phyloP scores from a whole-genome alignment of 139 green algal species.

The Eudorina sp. region DNA sequence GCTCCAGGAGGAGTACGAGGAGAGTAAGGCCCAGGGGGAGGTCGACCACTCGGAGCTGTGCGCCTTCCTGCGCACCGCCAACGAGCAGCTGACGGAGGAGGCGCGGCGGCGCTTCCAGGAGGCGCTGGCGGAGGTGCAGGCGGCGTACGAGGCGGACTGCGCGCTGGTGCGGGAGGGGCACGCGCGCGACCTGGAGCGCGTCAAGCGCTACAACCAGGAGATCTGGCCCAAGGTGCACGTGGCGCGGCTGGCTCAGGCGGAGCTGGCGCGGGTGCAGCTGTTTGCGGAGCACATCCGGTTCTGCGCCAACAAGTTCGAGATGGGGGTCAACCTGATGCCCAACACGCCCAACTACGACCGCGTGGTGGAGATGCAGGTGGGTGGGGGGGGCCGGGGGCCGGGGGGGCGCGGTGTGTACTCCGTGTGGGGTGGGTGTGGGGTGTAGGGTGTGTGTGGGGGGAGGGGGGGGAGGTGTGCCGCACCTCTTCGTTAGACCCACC shows the following conservation, averaged over 20 bases:
- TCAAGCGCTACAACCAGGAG: constrained; percentile 45
- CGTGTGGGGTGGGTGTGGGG: too few species aligned
- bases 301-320: constrained; percentile 69
- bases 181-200: constrained; percentile 18
- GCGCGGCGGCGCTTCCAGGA: constrained; percentile 51
- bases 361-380: constrained; percentile 79
- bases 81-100: constrained; percentile 56
- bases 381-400: too few species aligned
- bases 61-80: constrained; percentile 51
- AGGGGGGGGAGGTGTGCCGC: too few species aligned
- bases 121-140: constrained; percentile 44
- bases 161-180: constrained; percentile 33
- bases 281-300: constrained; percentile 75
- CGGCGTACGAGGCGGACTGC: constrained; percentile 45
- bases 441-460: too few species aligned
- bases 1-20: constrained; percentile 54
- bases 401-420: too few species aligned
- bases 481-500: too few species aligned
- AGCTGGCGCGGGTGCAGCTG: constrained; percentile 59
- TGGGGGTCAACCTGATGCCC: constrained; percentile 77
- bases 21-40: constrained; percentile 31
- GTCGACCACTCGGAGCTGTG: constrained; percentile 58
- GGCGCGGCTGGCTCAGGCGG: constrained; percentile 54
- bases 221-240: constrained; percentile 64
- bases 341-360: constrained; percentile 73